Evolutionary conservation across 2,329 filamentous ascomycete species (phyloP).

Genomic region (Xylaria sp.): DNA sequence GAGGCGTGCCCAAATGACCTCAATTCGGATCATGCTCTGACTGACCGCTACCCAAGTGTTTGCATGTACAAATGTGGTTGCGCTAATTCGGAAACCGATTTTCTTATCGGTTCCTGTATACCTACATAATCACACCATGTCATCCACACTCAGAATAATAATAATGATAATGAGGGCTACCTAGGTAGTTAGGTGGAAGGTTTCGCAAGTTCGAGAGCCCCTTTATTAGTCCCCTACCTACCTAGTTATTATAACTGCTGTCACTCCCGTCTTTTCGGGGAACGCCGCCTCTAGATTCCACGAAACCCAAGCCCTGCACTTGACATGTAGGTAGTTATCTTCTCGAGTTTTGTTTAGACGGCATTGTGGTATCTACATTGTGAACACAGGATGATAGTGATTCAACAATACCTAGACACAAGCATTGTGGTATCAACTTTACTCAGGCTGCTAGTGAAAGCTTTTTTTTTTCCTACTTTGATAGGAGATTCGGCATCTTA

Average conservation of each 20-base stretch:
- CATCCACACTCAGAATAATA: not conserved
- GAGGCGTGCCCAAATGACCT: conserved; percentile 10
- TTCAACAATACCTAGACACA: too few relatives aligned
- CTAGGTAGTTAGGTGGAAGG: not conserved
- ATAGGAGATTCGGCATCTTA: too few relatives aligned
- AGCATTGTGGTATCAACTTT: too few relatives aligned
- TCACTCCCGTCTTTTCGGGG: not conserved
- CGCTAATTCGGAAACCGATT: conserved; percentile 2
- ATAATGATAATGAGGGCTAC: not conserved
- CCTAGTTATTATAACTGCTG: not conserved
- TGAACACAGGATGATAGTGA: too few relatives aligned
- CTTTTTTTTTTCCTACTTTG: too few relatives aligned
- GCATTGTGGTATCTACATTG: too few relatives aligned
- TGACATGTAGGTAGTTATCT: not conserved
- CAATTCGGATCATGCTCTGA: conserved; percentile 13
- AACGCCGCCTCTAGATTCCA: conserved; percentile 3
- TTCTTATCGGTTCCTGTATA: not conserved
- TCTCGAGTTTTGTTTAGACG: not conserved
- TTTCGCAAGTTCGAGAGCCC: not conserved
- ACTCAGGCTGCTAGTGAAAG: too few relatives aligned
- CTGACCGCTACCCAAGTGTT: conserved; percentile 24
- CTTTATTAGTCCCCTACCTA: conserved; percentile 18
- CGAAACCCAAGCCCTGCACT: conserved; percentile 7
- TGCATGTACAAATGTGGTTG: conserved; percentile 15
- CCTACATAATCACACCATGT: not conserved